Percentiles rank a stretch among this genome's conserved stretches.
Conservation (phyloP, 129 eudicot species). For the Helichrysum umbraculigerum region DNA sequence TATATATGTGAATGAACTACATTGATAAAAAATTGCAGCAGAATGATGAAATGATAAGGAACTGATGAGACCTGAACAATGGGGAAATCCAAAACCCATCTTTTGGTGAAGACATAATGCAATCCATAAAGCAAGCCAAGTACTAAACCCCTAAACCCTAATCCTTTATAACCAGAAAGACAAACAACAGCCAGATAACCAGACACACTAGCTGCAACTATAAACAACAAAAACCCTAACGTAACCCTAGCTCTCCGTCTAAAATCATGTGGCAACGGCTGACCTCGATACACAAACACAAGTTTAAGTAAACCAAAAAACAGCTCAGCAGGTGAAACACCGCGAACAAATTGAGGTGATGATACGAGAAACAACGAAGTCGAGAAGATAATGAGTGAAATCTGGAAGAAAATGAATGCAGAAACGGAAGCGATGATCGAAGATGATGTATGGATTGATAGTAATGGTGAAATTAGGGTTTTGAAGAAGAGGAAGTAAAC, state of each 20-base stretch:
- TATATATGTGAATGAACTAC: no score
- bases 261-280: constrained; percentile 35
- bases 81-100: constrained; percentile 82
- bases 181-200: constrained; percentile 45
- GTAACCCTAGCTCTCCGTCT: constrained; percentile 49
- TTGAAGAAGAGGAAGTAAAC: constrained; percentile 42
- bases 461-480: constrained; percentile 17
- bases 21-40: not conserved
- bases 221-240: constrained; percentile 39
- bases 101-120: constrained; percentile 43
- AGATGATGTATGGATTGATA: constrained; percentile 1
- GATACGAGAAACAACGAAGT: constrained; percentile 44
- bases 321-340: constrained; percentile 53
- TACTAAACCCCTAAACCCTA: constrained; percentile 62
- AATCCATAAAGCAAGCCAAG: constrained; percentile 65
- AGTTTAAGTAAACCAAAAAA: constrained; percentile 38
- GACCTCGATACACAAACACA: constrained; percentile 44
- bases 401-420: constrained; percentile 51
- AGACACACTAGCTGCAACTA: constrained; percentile 40
- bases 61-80: constrained; percentile 63
- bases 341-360: constrained; percentile 50
- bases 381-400: constrained; percentile 56
- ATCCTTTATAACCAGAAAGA: constrained; percentile 42
- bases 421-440: constrained; percentile 21
- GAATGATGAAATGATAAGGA: not conserved